Base-by-base conservation (phyloP, 2,329 filamentous ascomycete species). In the Phaeosphaeriaceae sp. region DNA sequence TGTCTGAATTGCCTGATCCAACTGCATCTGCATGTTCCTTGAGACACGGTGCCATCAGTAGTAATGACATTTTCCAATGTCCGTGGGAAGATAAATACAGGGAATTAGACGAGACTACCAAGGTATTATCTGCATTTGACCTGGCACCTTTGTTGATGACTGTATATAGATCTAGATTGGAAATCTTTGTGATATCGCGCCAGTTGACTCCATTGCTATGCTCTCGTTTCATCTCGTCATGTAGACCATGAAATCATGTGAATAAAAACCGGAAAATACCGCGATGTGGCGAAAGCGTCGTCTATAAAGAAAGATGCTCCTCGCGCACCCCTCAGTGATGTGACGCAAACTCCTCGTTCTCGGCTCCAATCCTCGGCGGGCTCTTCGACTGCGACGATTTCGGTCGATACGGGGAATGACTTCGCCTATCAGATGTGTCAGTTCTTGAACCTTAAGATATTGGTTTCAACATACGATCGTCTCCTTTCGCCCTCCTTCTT, bases 401-500 rank as follows among this genome's bases (percentile, higher is more conserved):
- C 4, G 70, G 68, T 26, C 73, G 69, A 58, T 72, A 77, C 5
- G 76, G 76, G 7, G 74, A 77, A 28, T 64, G 67, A 48, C 75
- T 78, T 46, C 76, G 66, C 55, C 75, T 77, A 60, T 47, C 30
- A 35, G 19, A 28, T 7, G 24, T 21, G 42, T 55, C 40, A 59
- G 42, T 15, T 23, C 42, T 49, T 10, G 17, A 17, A 48, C 1
- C 13, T n/a, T 5, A 24, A 5, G 19, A 17, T 43, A 30, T 2
- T 22, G 30, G n/a, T 46, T 35, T 13, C 15, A 15, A 87, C 91
- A 84, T 82, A 93, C 90, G 91, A 93, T 83, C 90, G 85, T 75
- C 94, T 86, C 67, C 92, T 86, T 78, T 96, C 92, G 22, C 92
- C 94, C 77, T 97, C 94, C 77, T 93, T 93, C 59, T 93, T 88